phyloP scores from a whole-genome alignment of 2,329 filamentous ascomycete genomes.

The Penicillium sp. region DNA sequence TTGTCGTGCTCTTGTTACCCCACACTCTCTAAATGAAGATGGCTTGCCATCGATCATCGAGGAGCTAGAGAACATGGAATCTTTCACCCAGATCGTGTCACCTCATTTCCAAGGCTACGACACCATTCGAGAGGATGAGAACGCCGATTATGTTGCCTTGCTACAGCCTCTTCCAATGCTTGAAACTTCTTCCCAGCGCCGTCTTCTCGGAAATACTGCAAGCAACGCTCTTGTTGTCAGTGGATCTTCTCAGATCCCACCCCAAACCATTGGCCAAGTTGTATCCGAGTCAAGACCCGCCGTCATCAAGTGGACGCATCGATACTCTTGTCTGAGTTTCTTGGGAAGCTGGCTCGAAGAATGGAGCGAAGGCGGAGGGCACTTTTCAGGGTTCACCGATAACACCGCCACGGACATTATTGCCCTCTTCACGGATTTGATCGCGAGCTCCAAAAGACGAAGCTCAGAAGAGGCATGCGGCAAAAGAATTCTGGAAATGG shows the following conservation, averaged over 20 bases:
- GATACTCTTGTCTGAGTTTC: conserved; percentile 77
- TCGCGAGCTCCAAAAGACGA: conserved; percentile 50
- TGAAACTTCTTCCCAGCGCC: conserved; percentile 29
- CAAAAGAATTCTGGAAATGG: conserved; percentile 51
- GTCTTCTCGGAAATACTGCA: conserved; percentile 22
- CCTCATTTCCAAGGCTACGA: conserved; percentile 72
- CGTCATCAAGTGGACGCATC: conserved; percentile 72
- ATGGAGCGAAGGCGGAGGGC: conserved; percentile 51
- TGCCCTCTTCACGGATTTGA: conserved; percentile 69
- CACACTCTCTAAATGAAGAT: conserved; percentile 46
- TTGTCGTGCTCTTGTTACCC: conserved; percentile 63
- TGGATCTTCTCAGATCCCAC: conserved; percentile 40
- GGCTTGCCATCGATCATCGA: conserved; percentile 59
- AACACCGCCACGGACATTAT: conserved; percentile 74
- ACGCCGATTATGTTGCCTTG: conserved; percentile 76
- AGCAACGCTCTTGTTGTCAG: conserved; percentile 39
- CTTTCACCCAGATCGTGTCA: conserved; percentile 77
- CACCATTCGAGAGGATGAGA: conserved; percentile 81
- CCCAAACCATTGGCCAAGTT: conserved; percentile 56
- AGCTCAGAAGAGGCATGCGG: conserved; percentile 40
- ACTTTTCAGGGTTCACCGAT: conserved; percentile 55
- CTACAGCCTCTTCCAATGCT: conserved; percentile 55
- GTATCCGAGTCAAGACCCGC: conserved; percentile 76
- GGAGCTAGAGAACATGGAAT: conserved; percentile 69
- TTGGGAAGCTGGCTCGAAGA: conserved; percentile 67